Evolutionary conservation across 352 stramenopile genomes (phyloP).

Genomic region (Pythium periplocum): DNA sequence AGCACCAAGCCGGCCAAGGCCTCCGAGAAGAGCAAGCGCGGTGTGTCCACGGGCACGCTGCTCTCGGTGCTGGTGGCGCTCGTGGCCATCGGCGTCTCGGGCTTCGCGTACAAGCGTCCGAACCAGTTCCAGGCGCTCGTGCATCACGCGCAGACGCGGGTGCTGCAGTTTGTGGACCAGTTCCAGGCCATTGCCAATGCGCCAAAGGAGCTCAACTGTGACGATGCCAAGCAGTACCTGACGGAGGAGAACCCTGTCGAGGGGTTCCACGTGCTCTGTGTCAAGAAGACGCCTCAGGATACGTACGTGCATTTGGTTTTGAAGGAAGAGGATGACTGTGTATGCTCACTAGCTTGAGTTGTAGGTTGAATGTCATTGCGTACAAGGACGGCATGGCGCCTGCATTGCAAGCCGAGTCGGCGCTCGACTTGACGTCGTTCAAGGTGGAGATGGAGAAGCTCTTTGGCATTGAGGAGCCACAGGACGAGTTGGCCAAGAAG

Average conservation of each 20-base stretch:
- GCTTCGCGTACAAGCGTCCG: conserved; percentile 17
- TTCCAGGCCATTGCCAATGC: conserved; percentile 15
- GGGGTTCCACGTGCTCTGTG: conserved; percentile 69
- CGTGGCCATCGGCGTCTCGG: conserved; percentile 19
- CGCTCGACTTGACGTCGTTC: conserved; percentile 30
- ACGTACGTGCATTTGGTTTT: conserved; percentile 22
- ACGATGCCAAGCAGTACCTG: conserved; percentile 30
- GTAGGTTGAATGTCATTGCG: conserved; percentile 37
- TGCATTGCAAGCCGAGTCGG: conserved; percentile 23
- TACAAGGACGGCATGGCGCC: conserved; percentile 56
- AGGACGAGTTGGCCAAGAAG: conserved; percentile 26
- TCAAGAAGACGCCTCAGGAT: conserved; percentile 33
- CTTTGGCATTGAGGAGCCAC: conserved; percentile 28
- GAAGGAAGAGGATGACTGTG: background rate
- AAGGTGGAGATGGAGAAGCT: conserved; percentile 28
- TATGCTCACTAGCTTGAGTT: background rate
- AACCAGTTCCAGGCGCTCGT: conserved; percentile 13
- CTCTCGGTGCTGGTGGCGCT: conserved; percentile 17
- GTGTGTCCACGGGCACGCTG: too few species aligned
- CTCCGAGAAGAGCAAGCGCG: too few species aligned
- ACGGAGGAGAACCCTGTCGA: conserved; percentile 55
- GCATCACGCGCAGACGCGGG: conserved; percentile 13
- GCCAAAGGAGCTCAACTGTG: conserved; percentile 27
- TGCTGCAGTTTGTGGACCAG: conserved; percentile 26
- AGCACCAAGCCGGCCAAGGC: too few species aligned